phyloP scores from a whole-genome alignment of 108 stramenopile species.

The Nitzschia putrida region DNA sequence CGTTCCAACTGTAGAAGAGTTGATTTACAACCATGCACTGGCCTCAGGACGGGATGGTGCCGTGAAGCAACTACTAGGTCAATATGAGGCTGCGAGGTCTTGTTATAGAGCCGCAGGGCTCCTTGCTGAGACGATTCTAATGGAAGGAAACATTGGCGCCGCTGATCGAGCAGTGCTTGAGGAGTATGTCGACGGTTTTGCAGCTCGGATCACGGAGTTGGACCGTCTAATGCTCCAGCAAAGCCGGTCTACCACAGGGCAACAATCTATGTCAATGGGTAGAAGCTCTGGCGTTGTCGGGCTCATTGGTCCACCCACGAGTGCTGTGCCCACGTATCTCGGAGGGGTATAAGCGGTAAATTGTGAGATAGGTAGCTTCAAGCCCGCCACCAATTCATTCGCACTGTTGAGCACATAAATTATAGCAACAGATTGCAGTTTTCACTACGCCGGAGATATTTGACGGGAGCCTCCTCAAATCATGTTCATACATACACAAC shows the following conservation, averaged over 20 bases:
- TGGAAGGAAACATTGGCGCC: slow-evolving; percentile 76
- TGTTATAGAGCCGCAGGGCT: slow-evolving; percentile 85
- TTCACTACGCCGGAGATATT: too few species aligned
- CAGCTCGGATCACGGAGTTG: slow-evolving; percentile 75
- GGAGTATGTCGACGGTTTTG: slow-evolving; percentile 84
- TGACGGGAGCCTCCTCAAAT: too few species aligned
- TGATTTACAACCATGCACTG: slow-evolving; percentile 85
- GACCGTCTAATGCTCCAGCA: slow-evolving; percentile 72
- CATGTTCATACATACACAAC: too few species aligned
- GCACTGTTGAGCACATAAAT: too few species aligned
- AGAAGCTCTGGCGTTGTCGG: slow-evolving; percentile 42
- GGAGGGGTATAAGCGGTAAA: not conserved
- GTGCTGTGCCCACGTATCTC: not conserved
- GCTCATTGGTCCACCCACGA: slow-evolving; percentile 42
- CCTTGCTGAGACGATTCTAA: slow-evolving; percentile 81
- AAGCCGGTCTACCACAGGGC: slow-evolving; percentile 34
- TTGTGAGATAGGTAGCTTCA: too few species aligned
- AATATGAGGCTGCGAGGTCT: slow-evolving; percentile 76
- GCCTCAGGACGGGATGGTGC: slow-evolving; percentile 82
- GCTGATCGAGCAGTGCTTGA: slow-evolving; percentile 73
- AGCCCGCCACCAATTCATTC: too few species aligned
- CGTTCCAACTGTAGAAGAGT: slow-evolving; percentile 64
- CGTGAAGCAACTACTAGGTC: slow-evolving; percentile 83
- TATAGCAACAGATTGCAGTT: too few species aligned
- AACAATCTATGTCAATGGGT: slow-evolving; percentile 7